Base-by-base conservation (phyloP, 371 early-diverging fungal species). In the Mucor piriformis region DNA sequence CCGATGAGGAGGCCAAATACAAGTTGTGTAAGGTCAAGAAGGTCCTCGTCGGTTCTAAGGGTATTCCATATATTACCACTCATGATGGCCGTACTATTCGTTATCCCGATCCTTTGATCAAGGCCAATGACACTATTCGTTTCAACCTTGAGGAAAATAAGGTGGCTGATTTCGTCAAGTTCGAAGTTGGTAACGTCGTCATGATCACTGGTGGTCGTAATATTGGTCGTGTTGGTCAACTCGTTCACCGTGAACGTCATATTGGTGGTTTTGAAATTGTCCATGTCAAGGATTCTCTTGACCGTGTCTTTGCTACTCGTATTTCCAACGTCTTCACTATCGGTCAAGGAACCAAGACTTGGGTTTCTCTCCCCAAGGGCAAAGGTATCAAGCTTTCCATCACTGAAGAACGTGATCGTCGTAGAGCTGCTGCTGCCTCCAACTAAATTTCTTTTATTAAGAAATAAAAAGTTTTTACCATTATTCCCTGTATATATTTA, bases 21-120 rank as follows among this genome's bases (percentile, higher is more conserved):
- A 99, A 99, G 88, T 86, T 99, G 53, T 92, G 95, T 86, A 98
- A 97, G 89, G 96, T 99, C 74, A 94, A 89, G 84, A 89, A 88
- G 77, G 92, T 96, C 74, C 85, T 93, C 79, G 76, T 97, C 54
- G 96, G 95, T 67, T 82, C 87, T 74, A 94, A 94, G 83, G 93
- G 93, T 73, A 90, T 99, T 64, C 99, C 99, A 23, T 97, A 88
- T 86, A 81, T 94, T 55, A 95, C 97, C 64, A 99, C 99, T 75
- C 97, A 98, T 85, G 99, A 99, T 79, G 99, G 99, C 52, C 95
- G 97, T 77, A 98, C 99, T 73, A 89, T 99, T 83, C 99, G 99
- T 77, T 99, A 98, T 91, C 98, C 97, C 69, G 98, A 99, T 89
- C 99, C 99, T 69, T 72, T 90, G 79, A 92, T 99, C 88, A 93